Conservation (phyloP, 2,329 filamentous ascomycete species). For the Talaromyces funiculosus region DNA sequence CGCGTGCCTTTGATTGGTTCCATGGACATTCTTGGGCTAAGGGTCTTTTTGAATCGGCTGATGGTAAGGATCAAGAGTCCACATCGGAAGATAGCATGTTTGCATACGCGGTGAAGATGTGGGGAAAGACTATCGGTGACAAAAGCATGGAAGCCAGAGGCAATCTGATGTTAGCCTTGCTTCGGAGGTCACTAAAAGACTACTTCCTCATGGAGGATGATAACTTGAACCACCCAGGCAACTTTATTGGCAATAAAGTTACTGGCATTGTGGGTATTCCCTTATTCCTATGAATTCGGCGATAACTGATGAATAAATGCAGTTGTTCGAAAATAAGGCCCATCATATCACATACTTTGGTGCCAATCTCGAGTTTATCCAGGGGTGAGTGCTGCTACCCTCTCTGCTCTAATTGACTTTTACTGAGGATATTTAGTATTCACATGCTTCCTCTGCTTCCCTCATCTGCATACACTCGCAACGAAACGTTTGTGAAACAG, state of each 20-base stretch:
- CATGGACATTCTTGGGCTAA: constrained; percentile 91
- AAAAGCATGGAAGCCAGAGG: constrained; percentile 72
- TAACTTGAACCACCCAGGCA: constrained; percentile 65
- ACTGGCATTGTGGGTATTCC: constrained; percentile 47
- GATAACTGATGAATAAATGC: neutral
- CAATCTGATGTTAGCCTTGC: constrained; percentile 76
- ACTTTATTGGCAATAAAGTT: constrained; percentile 76
- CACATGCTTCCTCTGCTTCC: constrained; percentile 77
- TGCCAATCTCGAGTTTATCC: constrained; percentile 62
- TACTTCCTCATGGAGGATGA: constrained; percentile 75
- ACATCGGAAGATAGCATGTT: constrained; percentile 87
- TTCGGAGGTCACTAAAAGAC: constrained; percentile 64
- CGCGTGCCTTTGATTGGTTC: constrained; percentile 85
- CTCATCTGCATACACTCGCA: constrained; percentile 61
- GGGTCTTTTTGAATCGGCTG: constrained; percentile 48
- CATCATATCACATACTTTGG: constrained; percentile 92
- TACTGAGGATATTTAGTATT: constrained; percentile 51
- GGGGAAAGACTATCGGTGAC: constrained; percentile 76
- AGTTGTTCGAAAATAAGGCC: constrained; percentile 88
- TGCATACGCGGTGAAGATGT: constrained; percentile 86
- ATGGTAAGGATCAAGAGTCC: constrained; percentile 63
- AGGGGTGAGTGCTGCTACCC: constrained; percentile 40
- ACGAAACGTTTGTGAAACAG: constrained; percentile 64
- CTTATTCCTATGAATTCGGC: neutral
- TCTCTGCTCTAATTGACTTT: constrained; percentile 13